Percentiles rank a stretch among this genome's conserved stretches.
phyloP scores from a whole-genome alignment of 2,329 filamentous ascomycete genomes.

The Ascochyta rabiei region DNA sequence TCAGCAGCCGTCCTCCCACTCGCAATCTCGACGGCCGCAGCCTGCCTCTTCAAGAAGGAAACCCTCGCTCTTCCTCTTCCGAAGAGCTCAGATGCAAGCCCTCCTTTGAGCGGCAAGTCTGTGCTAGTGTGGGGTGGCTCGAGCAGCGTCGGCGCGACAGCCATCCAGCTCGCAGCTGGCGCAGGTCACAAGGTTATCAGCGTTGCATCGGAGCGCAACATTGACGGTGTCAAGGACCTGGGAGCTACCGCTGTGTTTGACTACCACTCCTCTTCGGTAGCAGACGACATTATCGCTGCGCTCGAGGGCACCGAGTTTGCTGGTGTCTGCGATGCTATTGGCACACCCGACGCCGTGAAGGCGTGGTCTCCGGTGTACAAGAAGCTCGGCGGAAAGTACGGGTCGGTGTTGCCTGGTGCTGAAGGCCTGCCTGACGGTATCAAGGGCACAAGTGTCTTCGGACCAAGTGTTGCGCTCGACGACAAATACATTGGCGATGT shows the following conservation, averaged over 20 bases:
- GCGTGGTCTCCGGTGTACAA: constrained; percentile 37
- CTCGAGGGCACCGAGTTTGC: constrained; percentile 50
- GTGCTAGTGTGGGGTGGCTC: constrained; percentile 61
- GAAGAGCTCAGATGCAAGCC: constrained; percentile 37
- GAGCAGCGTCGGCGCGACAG: constrained; percentile 49
- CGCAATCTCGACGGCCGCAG: constrained; percentile 52
- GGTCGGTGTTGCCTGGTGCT: constrained; percentile 28
- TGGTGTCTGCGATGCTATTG: constrained; percentile 52
- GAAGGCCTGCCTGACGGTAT: constrained; percentile 35
- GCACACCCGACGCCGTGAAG: constrained; percentile 26
- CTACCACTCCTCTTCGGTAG: constrained; percentile 38
- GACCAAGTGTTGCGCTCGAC: constrained; percentile 22
- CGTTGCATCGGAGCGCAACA: constrained; percentile 46
- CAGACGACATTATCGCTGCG: constrained; percentile 49
- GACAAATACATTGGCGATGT: constrained; percentile 41
- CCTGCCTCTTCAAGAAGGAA: constrained; percentile 50
- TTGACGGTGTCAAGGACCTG: constrained; percentile 35
- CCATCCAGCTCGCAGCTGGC: constrained; percentile 52
- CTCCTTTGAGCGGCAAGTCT: constrained; percentile 43
- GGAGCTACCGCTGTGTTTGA: constrained; percentile 42
- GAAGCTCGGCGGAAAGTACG: constrained; percentile 40
- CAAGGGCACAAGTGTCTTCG: constrained; percentile 32
- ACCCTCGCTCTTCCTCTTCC: constrained; percentile 50
- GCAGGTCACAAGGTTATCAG: constrained; percentile 51
- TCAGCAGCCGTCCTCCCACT: constrained; percentile 53